Percentiles rank a stretch among this genome's conserved stretches.
These are phyloP conservation scores for Rhodotorula sp. DNA, from an alignment of 1,284 basidiomycete genomes.

Conservation along the genomic window DNA sequence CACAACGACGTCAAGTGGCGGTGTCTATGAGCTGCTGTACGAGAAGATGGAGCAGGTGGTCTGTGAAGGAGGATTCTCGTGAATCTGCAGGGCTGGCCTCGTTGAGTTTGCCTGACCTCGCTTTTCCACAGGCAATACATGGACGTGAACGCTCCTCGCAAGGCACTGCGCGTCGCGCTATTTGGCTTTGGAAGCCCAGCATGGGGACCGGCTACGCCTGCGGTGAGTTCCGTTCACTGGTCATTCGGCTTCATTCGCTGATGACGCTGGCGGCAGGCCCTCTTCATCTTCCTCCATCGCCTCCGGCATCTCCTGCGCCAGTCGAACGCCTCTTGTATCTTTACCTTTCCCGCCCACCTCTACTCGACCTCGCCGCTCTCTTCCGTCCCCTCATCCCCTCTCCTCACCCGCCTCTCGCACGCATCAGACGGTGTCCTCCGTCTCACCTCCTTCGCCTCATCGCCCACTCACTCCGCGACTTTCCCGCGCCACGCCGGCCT, in stretches of 20 bases:
- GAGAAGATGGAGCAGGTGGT: conserved; percentile 19
- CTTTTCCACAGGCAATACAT: not conserved
- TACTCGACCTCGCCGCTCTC: conserved; percentile 57
- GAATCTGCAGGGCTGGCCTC: not conserved
- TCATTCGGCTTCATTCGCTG: not conserved
- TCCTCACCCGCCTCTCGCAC: conserved; percentile 76
- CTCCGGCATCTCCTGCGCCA: conserved; percentile 60
- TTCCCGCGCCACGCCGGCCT: conserved; percentile 84
- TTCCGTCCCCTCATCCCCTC: conserved; percentile 64
- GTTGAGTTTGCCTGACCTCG: not conserved
- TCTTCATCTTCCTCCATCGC: conserved; percentile 66
- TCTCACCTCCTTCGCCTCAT: conserved; percentile 71
- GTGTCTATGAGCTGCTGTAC: conserved; percentile 24
- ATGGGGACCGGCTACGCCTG: conserved; percentile 25
- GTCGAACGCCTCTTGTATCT: conserved; percentile 60
- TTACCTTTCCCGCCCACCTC: conserved; percentile 59
- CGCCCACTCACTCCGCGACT: conserved; percentile 62
- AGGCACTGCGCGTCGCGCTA: conserved; percentile 38
- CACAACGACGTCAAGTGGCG: not conserved
- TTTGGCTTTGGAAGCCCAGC: conserved; percentile 35
- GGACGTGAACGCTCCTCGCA: conserved; percentile 12
- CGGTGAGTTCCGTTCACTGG: not conserved
- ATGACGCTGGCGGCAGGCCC: conserved; percentile 22
- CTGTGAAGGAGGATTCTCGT: conserved; percentile 19
- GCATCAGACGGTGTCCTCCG: conserved; percentile 69